Evolutionary conservation across 768 basidiomycete species (phyloP), one percentile per base, ranked within the genome.

Genomic region (Kwoniella dejecticola): DNA sequence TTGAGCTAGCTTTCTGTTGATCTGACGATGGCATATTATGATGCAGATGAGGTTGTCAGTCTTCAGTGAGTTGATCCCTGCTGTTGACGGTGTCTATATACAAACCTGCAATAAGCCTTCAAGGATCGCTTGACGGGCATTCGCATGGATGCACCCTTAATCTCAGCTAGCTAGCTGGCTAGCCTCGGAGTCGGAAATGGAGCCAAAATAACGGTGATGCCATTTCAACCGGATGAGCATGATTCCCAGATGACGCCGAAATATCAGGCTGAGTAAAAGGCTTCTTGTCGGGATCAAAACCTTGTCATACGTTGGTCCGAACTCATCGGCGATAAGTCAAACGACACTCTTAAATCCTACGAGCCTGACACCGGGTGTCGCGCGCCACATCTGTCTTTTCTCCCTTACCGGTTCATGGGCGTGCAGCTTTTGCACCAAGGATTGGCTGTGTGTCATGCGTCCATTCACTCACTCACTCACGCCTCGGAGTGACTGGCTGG

Each of bases 291-390:
- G n/a, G n/a, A n/a, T n/a, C n/a, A n/a, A n/a, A n/a, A n/a, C n/a
- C n/a, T n/a, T n/a, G n/a, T n/a, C n/a, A n/a, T n/a, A n/a, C n/a
- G n/a, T n/a, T n/a, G n/a, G n/a, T n/a, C n/a, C n/a, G n/a, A n/a
- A n/a, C n/a, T 11, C n/a, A 49, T 59, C 57, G 57, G 57, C 26
- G 47, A 50, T 59, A 59, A 59, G 24, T 31, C 1, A 26, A 2
- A 2, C 7, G 4, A 0, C 15, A 5, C 2, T 5, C 4, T 52
- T 50, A 59, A 21, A 31, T n/a, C 57, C 57, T 49, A 59, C 41
- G 33, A 46, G 21, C 24, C n/a, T 3, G 6, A 5, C 6, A 6
- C 23, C 42, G 17, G 0, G 30, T 8, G 12, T 4, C 6, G 46
- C n/a, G 54, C 46, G 54, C 54, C 54, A 56, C 54, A 56, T 30